Percentiles rank a stretch among this genome's conserved stretches.
Conservation (phyloP, 2,329 filamentous ascomycete genomes). For the Dactylonectria macrodidyma region DNA sequence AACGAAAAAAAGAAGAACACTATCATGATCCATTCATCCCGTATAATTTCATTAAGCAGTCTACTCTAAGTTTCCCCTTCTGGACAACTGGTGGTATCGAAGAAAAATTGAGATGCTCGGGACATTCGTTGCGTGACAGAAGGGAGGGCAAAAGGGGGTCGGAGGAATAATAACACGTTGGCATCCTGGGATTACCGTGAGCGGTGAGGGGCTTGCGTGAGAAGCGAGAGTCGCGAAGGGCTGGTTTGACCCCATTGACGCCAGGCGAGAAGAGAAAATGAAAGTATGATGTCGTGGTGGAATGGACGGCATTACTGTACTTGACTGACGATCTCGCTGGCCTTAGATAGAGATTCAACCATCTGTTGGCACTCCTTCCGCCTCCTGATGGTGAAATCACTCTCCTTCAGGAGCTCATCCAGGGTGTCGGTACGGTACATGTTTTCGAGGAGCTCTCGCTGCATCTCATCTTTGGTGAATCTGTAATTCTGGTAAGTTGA, state of each 20-base stretch:
- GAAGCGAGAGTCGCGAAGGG: slow-evolving; percentile 29
- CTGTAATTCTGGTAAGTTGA: slow-evolving; percentile 61
- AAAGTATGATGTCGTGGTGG: slow-evolving; percentile 2
- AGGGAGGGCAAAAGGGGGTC: slow-evolving; percentile 13
- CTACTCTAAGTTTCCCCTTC: slow-evolving; percentile 52
- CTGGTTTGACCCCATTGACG: slow-evolving; percentile 28
- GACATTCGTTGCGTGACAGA: slow-evolving; percentile 17
- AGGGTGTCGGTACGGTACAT: slow-evolving; percentile 95
- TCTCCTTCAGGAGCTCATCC: slow-evolving; percentile 96
- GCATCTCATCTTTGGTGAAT: slow-evolving; percentile 98
- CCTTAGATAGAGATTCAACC: slow-evolving; percentile 92
- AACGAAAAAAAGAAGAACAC: slow-evolving; percentile 13
- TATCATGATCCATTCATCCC: slow-evolving; percentile 42
- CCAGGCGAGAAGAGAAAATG: slow-evolving; percentile 34
- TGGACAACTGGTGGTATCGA: slow-evolving; percentile 56
- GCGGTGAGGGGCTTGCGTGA: slow-evolving; percentile 28
- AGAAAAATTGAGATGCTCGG: slow-evolving; percentile 48
- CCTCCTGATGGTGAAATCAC: slow-evolving; percentile 94
- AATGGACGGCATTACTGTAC: slow-evolving; percentile 66
- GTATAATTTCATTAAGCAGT: slow-evolving; percentile 50
- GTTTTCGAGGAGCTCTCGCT: slow-evolving; percentile 94
- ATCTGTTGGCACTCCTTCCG: slow-evolving; percentile 99
- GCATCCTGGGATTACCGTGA: slow-evolving; percentile 21
- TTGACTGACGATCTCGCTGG: slow-evolving; percentile 95
- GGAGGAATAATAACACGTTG: neutral